A percentile compares a stretch with the other conserved stretches of the same genome.
These are phyloP conservation scores for Trichophyton mentagrophytes DNA, from an alignment of 2,329 filamentous ascomycete genomes.

Conservation along the genomic window DNA sequence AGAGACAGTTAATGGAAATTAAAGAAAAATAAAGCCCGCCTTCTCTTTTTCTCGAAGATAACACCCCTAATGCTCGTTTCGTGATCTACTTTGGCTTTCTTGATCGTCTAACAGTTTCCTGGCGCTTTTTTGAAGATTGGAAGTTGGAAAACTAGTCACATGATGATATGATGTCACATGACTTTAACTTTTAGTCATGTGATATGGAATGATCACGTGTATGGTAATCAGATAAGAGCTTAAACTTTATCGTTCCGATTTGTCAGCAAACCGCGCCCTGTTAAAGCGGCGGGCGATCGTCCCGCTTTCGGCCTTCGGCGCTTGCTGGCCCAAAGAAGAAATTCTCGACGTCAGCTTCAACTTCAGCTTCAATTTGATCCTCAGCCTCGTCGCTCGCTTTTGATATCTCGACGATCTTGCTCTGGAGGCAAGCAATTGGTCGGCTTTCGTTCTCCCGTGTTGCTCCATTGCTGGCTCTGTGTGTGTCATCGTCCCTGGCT, in stretches of 20 bases:
- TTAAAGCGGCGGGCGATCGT: slow-evolving; percentile 3
- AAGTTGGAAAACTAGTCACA: no score
- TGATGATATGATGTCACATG: no score
- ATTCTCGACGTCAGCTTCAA: neutral
- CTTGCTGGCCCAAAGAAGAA: neutral
- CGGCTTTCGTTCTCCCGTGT: neutral
- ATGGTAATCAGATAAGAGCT: neutral
- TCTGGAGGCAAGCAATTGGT: neutral
- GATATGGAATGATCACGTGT: neutral
- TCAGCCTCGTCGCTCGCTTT: neutral
- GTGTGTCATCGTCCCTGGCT: neutral
- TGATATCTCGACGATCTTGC: neutral
- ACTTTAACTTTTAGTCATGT: no score
- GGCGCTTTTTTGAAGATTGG: no score
- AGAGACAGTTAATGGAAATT: neutral
- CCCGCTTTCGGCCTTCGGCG: neutral
- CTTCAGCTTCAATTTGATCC: neutral
- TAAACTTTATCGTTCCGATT: neutral
- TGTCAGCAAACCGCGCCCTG: neutral
- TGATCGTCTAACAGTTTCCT: neutral
- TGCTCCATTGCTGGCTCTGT: neutral
- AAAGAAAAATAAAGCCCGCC: neutral
- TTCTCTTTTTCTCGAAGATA: neutral
- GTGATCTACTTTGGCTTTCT: neutral
- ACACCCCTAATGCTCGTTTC: neutral